These are phyloP conservation scores for Knoxdaviesia capensis DNA, from an alignment of 2,329 filamentous ascomycete genomes.

Conservation along the genomic window DNA sequence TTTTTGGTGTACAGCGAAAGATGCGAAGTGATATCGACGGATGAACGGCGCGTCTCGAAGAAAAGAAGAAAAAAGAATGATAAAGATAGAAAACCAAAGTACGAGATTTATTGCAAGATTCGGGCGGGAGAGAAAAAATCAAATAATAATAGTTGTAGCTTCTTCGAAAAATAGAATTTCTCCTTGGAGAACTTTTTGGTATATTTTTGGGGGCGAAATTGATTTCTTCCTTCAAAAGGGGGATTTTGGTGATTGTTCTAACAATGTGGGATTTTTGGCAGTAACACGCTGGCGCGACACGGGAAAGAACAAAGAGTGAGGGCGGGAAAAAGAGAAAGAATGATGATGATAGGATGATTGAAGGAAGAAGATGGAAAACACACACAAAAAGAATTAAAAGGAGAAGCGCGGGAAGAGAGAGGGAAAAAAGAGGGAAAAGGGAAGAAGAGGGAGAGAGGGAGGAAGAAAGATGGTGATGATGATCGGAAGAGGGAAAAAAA, in stretches of 20 bases:
- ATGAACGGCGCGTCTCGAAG: too few relatives aligned
- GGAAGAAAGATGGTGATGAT: constrained; percentile 14
- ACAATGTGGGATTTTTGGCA: neutral
- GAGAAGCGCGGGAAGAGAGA: constrained; percentile 9
- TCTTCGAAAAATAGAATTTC: neutral
- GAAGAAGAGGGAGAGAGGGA: constrained; percentile 13
- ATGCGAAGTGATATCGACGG: too few relatives aligned
- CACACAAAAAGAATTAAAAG: constrained; percentile 7
- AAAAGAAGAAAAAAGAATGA: too few relatives aligned
- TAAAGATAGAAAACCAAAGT: too few relatives aligned
- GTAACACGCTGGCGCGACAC: too few relatives aligned
- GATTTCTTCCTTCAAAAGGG: neutral
- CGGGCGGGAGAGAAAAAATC: constrained; percentile 3
- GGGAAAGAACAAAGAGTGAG: too few relatives aligned
- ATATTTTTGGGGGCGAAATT: neutral
- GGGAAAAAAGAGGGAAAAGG: constrained; percentile 10
- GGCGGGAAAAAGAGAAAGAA: constrained; percentile 4
- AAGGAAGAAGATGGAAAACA: constrained; percentile 4
- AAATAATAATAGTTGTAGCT: constrained; percentile 2
- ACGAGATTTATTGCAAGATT: neutral
- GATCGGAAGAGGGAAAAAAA: constrained; percentile 11
- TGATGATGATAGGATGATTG: neutral
- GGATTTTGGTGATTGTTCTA: neutral
- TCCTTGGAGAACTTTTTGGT: neutral
- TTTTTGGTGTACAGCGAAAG: too few relatives aligned